A percentile compares a stretch with the other conserved stretches of the same genome.
These are phyloP conservation scores for Euphorbia peplus DNA, from an alignment of 345 rosid genomes.

Conservation along the genomic window DNA sequence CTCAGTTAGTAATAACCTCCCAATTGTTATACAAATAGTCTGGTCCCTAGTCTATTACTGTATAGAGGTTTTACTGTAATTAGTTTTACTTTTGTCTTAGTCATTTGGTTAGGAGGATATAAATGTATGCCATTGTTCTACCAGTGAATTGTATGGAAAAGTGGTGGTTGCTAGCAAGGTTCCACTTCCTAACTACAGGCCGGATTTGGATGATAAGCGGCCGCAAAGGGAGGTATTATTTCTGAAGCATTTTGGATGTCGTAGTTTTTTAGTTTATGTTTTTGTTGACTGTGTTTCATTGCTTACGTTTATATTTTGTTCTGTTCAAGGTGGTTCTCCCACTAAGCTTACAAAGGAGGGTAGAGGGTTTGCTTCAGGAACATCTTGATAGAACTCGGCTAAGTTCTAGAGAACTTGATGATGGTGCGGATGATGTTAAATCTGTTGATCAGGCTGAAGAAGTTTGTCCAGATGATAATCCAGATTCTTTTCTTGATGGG, in stretches of 20 bases:
- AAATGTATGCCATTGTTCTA: not conserved
- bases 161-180: slow-evolving; percentile 94
- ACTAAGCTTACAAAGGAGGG: slow-evolving; percentile 86
- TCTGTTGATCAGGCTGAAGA: slow-evolving; percentile 44
- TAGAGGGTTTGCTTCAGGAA: slow-evolving; percentile 90
- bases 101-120: not conserved
- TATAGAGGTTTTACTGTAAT: too few relatives aligned
- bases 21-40: too few relatives aligned
- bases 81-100: not conserved
- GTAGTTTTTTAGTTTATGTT: not conserved
- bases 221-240: slow-evolving; percentile 90
- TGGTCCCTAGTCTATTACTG: too few relatives aligned
- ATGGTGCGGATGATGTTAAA: slow-evolving; percentile 32
- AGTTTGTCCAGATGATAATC: slow-evolving; percentile 39
- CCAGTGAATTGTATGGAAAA: slow-evolving; percentile 85
- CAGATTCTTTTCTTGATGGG: slow-evolving; percentile 59
- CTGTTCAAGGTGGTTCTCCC: slow-evolving; percentile 73
- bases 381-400: slow-evolving; percentile 78
- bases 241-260: slow-evolving; percentile 17
- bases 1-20: too few relatives aligned
- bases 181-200: slow-evolving; percentile 95
- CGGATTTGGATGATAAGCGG: slow-evolving; percentile 96
- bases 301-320: not conserved
- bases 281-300: not conserved
- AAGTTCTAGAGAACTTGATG: slow-evolving; percentile 40